These are phyloP conservation scores for Crucibulum laeve DNA, from an alignment of 768 basidiomycete species.

Conservation along the genomic window DNA sequence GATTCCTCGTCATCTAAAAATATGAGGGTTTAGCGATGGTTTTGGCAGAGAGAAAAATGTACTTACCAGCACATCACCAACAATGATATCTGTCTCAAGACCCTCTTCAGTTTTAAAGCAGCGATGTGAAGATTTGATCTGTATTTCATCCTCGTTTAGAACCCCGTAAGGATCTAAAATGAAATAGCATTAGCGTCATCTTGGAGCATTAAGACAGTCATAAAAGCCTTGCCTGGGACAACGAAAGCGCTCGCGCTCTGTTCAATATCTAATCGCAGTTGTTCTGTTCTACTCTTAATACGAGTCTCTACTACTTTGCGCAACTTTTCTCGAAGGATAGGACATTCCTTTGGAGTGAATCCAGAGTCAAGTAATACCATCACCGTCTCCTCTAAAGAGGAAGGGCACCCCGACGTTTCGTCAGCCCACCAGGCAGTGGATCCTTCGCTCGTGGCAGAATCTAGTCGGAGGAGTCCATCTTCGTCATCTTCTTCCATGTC, in stretches of 20 bases:
- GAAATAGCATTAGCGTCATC: not conserved
- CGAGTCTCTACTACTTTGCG: conserved; percentile 33
- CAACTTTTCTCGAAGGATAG: conserved; percentile 43
- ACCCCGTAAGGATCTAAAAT: conserved; percentile 38
- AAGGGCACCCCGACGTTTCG: conserved; percentile 43
- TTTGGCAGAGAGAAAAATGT: not conserved
- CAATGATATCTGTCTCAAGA: conserved; percentile 32
- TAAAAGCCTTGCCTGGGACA: conserved; percentile 35
- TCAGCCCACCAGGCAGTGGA: conserved; percentile 60
- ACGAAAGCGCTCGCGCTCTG: conserved; percentile 51
- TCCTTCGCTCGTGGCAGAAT: conserved; percentile 17
- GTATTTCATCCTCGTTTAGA: conserved; percentile 41
- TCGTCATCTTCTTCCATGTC: conserved; percentile 22
- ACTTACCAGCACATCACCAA: conserved; percentile 48
- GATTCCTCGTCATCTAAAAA: conserved; percentile 45
- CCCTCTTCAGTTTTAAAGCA: conserved; percentile 30
- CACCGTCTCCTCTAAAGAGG: conserved; percentile 45
- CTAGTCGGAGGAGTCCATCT: conserved; percentile 21
- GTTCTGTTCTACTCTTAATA: conserved; percentile 26
- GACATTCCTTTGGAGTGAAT: conserved; percentile 38
- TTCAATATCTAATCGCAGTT: conserved; percentile 36
- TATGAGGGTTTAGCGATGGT: not conserved
- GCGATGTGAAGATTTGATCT: conserved; percentile 36
- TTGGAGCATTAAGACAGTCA: not conserved
- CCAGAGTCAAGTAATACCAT: conserved; percentile 47